Evolutionary conservation across 768 basidiomycete species (phyloP).

Genomic region (Psilocybe cubensis): DNA sequence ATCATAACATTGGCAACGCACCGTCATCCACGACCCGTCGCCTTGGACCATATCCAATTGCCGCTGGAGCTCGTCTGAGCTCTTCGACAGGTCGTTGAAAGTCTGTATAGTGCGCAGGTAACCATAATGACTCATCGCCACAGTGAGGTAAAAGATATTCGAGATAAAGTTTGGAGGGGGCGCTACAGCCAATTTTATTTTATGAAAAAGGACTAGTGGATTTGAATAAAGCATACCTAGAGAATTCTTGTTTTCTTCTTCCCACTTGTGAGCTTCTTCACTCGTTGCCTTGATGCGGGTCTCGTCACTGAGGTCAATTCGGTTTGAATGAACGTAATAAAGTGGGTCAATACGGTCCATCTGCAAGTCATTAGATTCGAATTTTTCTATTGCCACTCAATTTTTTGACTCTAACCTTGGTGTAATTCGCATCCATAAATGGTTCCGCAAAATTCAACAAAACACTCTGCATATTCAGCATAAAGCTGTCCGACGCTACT

Average conservation of each 20-base stretch:
- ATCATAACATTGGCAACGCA: conserved; percentile 36
- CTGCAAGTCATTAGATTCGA: conserved; percentile 37
- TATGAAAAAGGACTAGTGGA: background rate
- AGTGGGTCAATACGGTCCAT: conserved; percentile 89
- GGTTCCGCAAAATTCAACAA: conserved; percentile 89
- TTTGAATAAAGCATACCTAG: conserved; percentile 38
- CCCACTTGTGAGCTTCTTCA: conserved; percentile 83
- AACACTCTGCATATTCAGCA: conserved; percentile 88
- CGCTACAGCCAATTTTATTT: conserved; percentile 33
- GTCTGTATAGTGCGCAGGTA: conserved; percentile 80
- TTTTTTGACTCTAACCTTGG: conserved; percentile 60
- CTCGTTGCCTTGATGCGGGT: conserved; percentile 93
- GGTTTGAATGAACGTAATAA: conserved; percentile 73
- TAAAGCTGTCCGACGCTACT: conserved; percentile 89
- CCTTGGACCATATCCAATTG: conserved; percentile 77
- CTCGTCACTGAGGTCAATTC: conserved; percentile 84
- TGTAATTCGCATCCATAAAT: conserved; percentile 90
- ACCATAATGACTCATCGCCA: conserved; percentile 90
- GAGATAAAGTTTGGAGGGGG: conserved; percentile 90
- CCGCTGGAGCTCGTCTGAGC: conserved; percentile 75
- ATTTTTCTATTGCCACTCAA: background rate
- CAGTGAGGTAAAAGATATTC: conserved; percentile 88
- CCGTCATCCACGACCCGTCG: conserved; percentile 83
- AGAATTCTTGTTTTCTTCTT: conserved; percentile 46
- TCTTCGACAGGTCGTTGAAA: conserved; percentile 73